Conservation (phyloP, 768 basidiomycete species). For the Mycena polygramma region DNA sequence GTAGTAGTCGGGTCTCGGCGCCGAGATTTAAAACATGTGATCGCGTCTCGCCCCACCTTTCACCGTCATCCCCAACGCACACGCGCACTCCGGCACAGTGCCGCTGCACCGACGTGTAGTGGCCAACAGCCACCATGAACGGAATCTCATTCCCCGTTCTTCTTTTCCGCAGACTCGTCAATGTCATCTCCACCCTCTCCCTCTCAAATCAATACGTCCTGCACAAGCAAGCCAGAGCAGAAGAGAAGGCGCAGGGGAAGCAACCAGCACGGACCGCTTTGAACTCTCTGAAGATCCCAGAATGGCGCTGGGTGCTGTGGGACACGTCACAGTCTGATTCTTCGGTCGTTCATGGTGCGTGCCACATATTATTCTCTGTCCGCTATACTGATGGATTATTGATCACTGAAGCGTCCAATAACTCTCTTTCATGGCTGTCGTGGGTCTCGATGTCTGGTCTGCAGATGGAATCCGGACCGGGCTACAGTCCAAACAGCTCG, state of each 20-base stretch:
- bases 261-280: slow-evolving; percentile 3
- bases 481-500: slow-evolving; percentile 12
- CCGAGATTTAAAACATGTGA: too few species aligned
- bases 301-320: slow-evolving; percentile 29
- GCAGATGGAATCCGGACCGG: slow-evolving; percentile 23
- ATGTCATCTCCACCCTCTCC: slow-evolving; percentile 77
- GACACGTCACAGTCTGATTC: slow-evolving; percentile 1
- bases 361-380: background rate
- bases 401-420: background rate
- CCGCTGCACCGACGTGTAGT: slow-evolving; percentile 16
- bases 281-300: slow-evolving; percentile 17
- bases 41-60: too few species aligned
- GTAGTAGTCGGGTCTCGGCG: too few species aligned
- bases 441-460: slow-evolving; percentile 17
- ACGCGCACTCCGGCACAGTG: background rate
- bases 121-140: slow-evolving; percentile 20
- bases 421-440: slow-evolving; percentile 22
- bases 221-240: slow-evolving; percentile 37
- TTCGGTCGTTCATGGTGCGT: slow-evolving; percentile 8
- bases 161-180: slow-evolving; percentile 74
- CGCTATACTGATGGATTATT: background rate
- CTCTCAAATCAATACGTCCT: slow-evolving; percentile 73
- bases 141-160: slow-evolving; percentile 51
- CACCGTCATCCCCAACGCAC: too few species aligned
- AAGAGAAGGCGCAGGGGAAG: slow-evolving; percentile 22